Percentiles rank a stretch among this genome's conserved stretches.
phyloP scores from a whole-genome alignment of 2,329 filamentous ascomycete genomes.

The Dactylellina haptotyla region DNA sequence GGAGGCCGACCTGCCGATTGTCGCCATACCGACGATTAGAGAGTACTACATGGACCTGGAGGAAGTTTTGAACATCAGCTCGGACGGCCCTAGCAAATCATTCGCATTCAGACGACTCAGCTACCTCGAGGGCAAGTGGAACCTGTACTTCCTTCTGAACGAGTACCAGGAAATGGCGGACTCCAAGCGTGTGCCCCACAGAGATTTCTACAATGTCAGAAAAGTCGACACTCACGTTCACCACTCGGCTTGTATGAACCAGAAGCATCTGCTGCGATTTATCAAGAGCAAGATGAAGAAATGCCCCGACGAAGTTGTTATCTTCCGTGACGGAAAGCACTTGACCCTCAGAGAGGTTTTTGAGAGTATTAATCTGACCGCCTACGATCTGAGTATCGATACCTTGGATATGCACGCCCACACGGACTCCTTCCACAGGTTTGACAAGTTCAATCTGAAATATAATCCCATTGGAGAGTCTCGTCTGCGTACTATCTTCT shows the following conservation, averaged over 20 bases:
- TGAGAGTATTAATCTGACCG: slow-evolving; percentile 94
- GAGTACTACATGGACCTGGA: slow-evolving; percentile 98
- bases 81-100: slow-evolving; percentile 94
- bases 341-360: slow-evolving; percentile 93
- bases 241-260: slow-evolving; percentile 99
- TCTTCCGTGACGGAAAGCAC: slow-evolving; percentile 90
- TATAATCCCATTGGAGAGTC: slow-evolving; percentile 98
- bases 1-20: slow-evolving; percentile 74
- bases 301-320: slow-evolving; percentile 89
- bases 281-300: slow-evolving; percentile 99
- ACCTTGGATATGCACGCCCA: slow-evolving; percentile 99
- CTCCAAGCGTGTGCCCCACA: slow-evolving; percentile 94
- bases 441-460: slow-evolving; percentile 99
- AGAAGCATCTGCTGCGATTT: slow-evolving; percentile 96
- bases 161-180: slow-evolving; percentile 98
- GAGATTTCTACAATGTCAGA: slow-evolving; percentile 98
- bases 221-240: slow-evolving; percentile 99
- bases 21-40: slow-evolving; percentile 87
- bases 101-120: slow-evolving; percentile 95
- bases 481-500: slow-evolving; percentile 92
- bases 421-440: slow-evolving; percentile 96
- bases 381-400: slow-evolving; percentile 97
- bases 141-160: slow-evolving; percentile 90
- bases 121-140: slow-evolving; percentile 96
- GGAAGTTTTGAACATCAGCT: slow-evolving; percentile 84